A percentile compares a stretch with the other conserved stretches of the same genome.
phyloP scores from a whole-genome alignment of 1,284 basidiomycete species.

The Moesziomyces sp. region DNA sequence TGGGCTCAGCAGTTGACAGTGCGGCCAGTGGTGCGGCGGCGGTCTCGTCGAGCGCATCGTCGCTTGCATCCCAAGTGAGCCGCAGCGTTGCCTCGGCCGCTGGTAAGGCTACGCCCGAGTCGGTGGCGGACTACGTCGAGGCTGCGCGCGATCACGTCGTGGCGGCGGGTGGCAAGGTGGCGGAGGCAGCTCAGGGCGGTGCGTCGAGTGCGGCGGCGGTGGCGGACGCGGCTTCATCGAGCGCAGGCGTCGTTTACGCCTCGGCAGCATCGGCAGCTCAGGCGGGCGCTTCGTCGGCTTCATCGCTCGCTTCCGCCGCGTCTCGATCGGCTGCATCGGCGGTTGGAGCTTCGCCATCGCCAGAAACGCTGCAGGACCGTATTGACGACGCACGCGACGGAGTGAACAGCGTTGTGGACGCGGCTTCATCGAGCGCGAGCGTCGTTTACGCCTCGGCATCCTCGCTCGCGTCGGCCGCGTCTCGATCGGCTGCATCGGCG shows the following conservation, averaged over 20 bases:
- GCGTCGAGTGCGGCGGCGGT: no score
- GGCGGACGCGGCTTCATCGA: no score
- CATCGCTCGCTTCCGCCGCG: not conserved
- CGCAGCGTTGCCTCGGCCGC: slow-evolving; percentile 3
- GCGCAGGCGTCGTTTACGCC: no score
- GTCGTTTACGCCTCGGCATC: slow-evolving; percentile 3
- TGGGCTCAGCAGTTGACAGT: slow-evolving; percentile 3
- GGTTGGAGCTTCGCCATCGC: slow-evolving; percentile 18
- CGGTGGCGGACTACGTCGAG: not conserved
- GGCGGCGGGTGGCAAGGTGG: no score
- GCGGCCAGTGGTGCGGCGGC: slow-evolving; percentile 6
- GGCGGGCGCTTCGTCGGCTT: slow-evolving; percentile 1
- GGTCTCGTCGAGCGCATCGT: slow-evolving; percentile 1
- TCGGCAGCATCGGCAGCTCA: not conserved
- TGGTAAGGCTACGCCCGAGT: not conserved
- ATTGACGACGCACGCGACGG: slow-evolving; percentile 6
- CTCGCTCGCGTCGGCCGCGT: not conserved
- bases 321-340: slow-evolving; percentile 7
- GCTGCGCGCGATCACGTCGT: no score
- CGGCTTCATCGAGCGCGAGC: not conserved
- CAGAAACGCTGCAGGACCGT: slow-evolving; percentile 24
- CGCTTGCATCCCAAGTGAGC: slow-evolving; percentile 4
- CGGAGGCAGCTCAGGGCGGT: no score
- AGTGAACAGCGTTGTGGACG: not conserved
- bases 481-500: slow-evolving; percentile 1